A percentile compares a stretch with the other conserved stretches of the same genome.
Evolutionary conservation across 176 grass and related monocot species (phyloP).

Genomic region (Ananas comosus): DNA sequence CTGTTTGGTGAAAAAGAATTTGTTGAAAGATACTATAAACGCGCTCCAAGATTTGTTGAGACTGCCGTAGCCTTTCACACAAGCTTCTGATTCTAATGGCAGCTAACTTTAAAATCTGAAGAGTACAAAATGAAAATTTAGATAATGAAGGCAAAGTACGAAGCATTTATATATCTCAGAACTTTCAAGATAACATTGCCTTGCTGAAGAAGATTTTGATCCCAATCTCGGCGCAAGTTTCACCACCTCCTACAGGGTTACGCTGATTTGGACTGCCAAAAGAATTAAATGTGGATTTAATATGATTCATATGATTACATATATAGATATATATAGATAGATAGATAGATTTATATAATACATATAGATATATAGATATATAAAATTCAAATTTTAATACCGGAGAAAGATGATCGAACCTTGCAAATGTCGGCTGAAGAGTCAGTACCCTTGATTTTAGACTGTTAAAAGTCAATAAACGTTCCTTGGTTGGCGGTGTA

Average conservation of each 20-base stretch:
- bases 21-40: constrained; percentile 69
- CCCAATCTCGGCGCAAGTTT: constrained; percentile 61
- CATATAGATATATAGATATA: neutral
- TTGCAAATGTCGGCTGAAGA: constrained; percentile 83
- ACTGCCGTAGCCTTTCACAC: constrained; percentile 63
- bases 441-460: constrained; percentile 59
- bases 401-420: constrained; percentile 38
- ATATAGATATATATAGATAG: neutral
- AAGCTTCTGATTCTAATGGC: constrained; percentile 87
- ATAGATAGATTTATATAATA: neutral
- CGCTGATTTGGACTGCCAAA: constrained; percentile 57
- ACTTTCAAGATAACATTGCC: constrained; percentile 28
- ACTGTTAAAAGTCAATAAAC: constrained; percentile 17
- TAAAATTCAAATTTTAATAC: constrained; percentile 4
- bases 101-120: constrained; percentile 83
- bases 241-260: constrained; percentile 48
- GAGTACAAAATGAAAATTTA: constrained; percentile 9
- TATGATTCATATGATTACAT: neutral
- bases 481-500: constrained; percentile 69
- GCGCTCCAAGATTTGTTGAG: constrained; percentile 47
- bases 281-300: constrained; percentile 20
- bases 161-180: constrained; percentile 1
- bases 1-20: constrained; percentile 62
- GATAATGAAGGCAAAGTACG: constrained; percentile 10
- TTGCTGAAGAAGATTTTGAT: constrained; percentile 82